A percentile compares a stretch with the other conserved stretches of the same genome.
phyloP scores from a whole-genome alignment of 495 filamentous ascomycete genomes.

The Viridothelium virens region DNA sequence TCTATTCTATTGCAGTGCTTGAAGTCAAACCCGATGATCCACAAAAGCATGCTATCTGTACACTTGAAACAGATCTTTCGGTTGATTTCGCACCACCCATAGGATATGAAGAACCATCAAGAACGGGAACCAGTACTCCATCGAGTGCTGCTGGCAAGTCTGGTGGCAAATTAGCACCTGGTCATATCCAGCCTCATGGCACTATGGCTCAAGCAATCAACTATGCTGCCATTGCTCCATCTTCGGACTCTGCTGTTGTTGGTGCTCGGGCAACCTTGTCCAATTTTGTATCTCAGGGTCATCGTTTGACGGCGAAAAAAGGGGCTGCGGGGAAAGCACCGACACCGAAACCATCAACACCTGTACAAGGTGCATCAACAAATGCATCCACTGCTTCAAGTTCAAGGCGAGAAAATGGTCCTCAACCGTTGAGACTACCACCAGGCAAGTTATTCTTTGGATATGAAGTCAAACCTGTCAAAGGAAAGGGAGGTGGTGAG shows the following conservation, averaged over 20 bases:
- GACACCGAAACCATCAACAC: slow-evolving; percentile 74
- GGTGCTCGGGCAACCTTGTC: slow-evolving; percentile 61
- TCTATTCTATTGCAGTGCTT: slow-evolving; percentile 84
- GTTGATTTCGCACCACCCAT: slow-evolving; percentile 93
- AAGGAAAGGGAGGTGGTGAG: slow-evolving; percentile 65
- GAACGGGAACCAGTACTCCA: slow-evolving; percentile 52
- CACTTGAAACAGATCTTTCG: slow-evolving; percentile 87
- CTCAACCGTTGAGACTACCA: slow-evolving; percentile 76
- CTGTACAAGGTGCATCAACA: slow-evolving; percentile 60
- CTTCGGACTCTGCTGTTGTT: slow-evolving; percentile 52
- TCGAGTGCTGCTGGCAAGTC: slow-evolving; percentile 52
- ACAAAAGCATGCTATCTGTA: slow-evolving; percentile 72
- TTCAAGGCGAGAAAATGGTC: slow-evolving; percentile 52
- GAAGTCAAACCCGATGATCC: slow-evolving; percentile 79
- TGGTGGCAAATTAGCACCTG: slow-evolving; percentile 54
- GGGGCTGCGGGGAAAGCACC: slow-evolving; percentile 55
- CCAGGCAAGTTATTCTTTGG: slow-evolving; percentile 93
- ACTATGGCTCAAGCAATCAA: slow-evolving; percentile 97
- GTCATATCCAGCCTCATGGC: slow-evolving; percentile 62
- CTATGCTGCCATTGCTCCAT: slow-evolving; percentile 87
- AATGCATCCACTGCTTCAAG: slow-evolving; percentile 40
- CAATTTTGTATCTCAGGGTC: slow-evolving; percentile 68
- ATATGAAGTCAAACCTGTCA: slow-evolving; percentile 81
- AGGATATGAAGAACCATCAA: slow-evolving; percentile 74
- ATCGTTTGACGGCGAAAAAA: slow-evolving; percentile 73